These are phyloP conservation scores for Fusarium chlamydosporum DNA, from an alignment of 2,329 filamentous ascomycete species.

Conservation along the genomic window DNA sequence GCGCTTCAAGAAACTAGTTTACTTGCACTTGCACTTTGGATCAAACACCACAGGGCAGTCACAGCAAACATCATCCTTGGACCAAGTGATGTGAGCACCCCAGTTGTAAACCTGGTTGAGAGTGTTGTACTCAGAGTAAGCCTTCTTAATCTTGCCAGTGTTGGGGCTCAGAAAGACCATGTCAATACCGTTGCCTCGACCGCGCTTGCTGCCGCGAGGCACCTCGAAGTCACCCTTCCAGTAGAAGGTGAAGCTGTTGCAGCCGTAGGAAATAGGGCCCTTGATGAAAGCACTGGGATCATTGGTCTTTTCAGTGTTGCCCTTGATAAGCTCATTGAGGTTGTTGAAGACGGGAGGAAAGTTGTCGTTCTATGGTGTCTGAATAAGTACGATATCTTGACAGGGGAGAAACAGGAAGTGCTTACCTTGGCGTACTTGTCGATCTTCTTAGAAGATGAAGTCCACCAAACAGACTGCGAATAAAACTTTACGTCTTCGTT, in stretches of 20 bases:
- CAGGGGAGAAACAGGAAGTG: neutral
- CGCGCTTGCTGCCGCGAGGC: slow-evolving; percentile 9
- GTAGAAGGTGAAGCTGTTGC: slow-evolving; percentile 45
- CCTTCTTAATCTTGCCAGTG: slow-evolving; percentile 33
- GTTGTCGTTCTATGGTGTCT: slow-evolving; percentile 27
- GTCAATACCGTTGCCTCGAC: slow-evolving; percentile 41
- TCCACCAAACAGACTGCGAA: slow-evolving; percentile 45
- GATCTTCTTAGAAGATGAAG: slow-evolving; percentile 25
- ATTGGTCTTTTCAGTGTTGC: slow-evolving; percentile 21
- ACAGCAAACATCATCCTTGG: slow-evolving; percentile 38
- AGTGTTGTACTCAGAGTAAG: slow-evolving; percentile 46
- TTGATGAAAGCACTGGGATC: slow-evolving; percentile 37
- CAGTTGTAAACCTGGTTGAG: slow-evolving; percentile 45
- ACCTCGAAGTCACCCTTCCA: slow-evolving; percentile 45
- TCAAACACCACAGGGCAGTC: slow-evolving; percentile 44
- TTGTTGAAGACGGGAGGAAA: slow-evolving; percentile 40
- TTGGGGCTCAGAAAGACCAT: slow-evolving; percentile 38
- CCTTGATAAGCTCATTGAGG: slow-evolving; percentile 33
- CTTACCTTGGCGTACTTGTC: slow-evolving; percentile 37
- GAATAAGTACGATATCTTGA: neutral
- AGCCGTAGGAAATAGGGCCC: slow-evolving; percentile 40
- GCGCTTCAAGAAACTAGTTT: neutral
- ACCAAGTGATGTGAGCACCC: slow-evolving; percentile 43
- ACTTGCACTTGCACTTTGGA: slow-evolving; percentile 36
- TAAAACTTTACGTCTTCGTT: slow-evolving; percentile 36